phyloP scores from a whole-genome alignment of 805 yeast genomes.

The Kuraishia molischiana region DNA sequence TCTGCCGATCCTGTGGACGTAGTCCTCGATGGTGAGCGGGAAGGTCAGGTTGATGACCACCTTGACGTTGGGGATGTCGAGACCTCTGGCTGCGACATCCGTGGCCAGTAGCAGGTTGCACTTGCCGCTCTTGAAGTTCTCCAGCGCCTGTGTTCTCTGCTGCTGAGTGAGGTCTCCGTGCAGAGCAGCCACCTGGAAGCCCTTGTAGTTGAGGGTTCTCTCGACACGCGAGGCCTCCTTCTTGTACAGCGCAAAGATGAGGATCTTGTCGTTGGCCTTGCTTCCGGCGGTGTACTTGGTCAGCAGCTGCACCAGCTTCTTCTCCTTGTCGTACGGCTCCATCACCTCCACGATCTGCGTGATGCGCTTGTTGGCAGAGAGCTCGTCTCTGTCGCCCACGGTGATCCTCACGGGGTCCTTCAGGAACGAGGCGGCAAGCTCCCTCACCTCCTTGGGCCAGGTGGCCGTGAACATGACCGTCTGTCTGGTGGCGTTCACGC shows the following conservation, averaged over 20 bases:
- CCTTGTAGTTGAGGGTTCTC: constrained; percentile 57
- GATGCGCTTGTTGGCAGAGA: constrained; percentile 89
- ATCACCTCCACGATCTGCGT: constrained; percentile 90
- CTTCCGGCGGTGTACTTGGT: constrained; percentile 63
- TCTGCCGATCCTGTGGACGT: constrained; percentile 95
- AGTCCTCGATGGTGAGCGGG: constrained; percentile 94
- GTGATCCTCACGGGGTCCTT: constrained; percentile 78
- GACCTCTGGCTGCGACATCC: constrained; percentile 96
- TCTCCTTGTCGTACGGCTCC: constrained; percentile 74
- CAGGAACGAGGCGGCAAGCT: constrained; percentile 82
- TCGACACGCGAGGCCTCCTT: constrained; percentile 94
- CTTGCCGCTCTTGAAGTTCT: constrained; percentile 73
- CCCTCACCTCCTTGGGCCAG: constrained; percentile 99
- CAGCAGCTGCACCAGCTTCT: constrained; percentile 59
- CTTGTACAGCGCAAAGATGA: constrained; percentile 90
- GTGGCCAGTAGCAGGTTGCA: constrained; percentile 81
- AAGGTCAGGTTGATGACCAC: constrained; percentile 91
- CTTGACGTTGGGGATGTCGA: constrained; percentile 95
- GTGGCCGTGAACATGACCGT: constrained; percentile 99
- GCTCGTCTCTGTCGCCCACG: constrained; percentile 90
- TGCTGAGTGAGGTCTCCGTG: constrained; percentile 93
- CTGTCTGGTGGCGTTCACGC: constrained; percentile 53
- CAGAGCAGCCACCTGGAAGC: constrained; percentile 80
- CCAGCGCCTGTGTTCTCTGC: constrained; percentile 84
- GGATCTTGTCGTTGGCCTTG: constrained; percentile 64